Percentiles rank a stretch among this genome's conserved stretches.
phyloP scores from a whole-genome alignment of 1,139 yeast species.

The Tardiomyces depauwii region DNA sequence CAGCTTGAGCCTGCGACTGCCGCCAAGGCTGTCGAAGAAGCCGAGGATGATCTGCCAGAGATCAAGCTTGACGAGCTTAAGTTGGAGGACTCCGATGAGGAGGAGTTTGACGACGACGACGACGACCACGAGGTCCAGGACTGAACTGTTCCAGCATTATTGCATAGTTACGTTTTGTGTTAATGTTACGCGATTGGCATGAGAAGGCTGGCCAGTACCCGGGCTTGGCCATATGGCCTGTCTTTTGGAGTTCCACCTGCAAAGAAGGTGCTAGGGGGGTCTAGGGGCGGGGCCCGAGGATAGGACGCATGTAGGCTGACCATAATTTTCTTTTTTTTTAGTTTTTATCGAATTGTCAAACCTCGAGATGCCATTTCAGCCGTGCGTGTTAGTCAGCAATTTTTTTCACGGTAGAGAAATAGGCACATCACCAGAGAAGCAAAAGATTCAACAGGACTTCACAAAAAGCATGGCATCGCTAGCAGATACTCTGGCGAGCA shows the following conservation, averaged over 20 bases:
- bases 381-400: not conserved
- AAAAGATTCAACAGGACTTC: no score
- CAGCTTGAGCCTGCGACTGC: conserved; percentile 5
- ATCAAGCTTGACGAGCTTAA: conserved; percentile 7
- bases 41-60: conserved; percentile 22
- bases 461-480: not conserved
- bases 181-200: no score
- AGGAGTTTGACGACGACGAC: conserved; percentile 7
- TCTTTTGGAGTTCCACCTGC: no score
- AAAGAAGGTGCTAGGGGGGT: no score
- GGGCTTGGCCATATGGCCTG: no score
- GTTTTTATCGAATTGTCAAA: no score
- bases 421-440: no score
- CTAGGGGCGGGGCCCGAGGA: no score
- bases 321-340: no score
- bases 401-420: not conserved
- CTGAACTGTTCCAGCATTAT: not conserved
- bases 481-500: conserved; percentile 37
- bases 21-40: conserved; percentile 17
- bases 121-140: conserved; percentile 11
- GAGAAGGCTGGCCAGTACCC: no score
- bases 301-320: no score
- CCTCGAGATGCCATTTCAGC: not conserved
- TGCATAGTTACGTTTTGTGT: no score
- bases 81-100: conserved; percentile 36